Base-by-base conservation (phyloP, 306 rosid species). In the Trifolium repens region DNA sequence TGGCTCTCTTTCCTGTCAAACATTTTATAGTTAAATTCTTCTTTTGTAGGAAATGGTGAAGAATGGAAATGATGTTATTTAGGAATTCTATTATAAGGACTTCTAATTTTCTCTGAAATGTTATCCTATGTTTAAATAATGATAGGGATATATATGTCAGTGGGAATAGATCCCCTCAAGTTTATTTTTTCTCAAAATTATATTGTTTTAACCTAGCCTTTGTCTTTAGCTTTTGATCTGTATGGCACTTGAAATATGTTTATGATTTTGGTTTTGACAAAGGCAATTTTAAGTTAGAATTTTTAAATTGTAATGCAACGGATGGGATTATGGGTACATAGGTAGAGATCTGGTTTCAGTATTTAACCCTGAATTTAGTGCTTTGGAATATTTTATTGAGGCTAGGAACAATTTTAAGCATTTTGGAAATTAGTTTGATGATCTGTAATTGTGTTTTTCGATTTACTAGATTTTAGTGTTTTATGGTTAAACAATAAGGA, bases 51-150 rank as follows among this genome's bases (percentile, higher is more conserved):
- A 39, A 60, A 71, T 46, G 61, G 16, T 24, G 67, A 16, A 65
- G 27, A 54, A 53, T 43, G 47, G 70, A 26, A 67, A 72, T 67
- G 15, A 66, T 60, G 52, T 67, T 32, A 43, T 44, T 54, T 60
- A 68, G 40, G 26, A 15, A 8, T 78, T 75, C 49, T 52, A 8
- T 14, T 30, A n/a, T 24, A 43, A 67, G 5, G 47, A 54, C 4
- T 17, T 57, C 50, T 15, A 22, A 3, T 75, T 46, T 57, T 15
- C 37, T 49, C 30, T 10, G 30, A 34, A 76, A 13, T 65, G 72
- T 26, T 37, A 16, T 81, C 66, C 71, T 39, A 65, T 19, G 57
- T 61, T 69, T 40, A n/a, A 63, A 74, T 69, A 60, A 80, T 39
- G 50, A 69, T 43, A 30, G 24, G 75, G 32, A 27, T 63, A 9